Conservation (phyloP, 1,284 basidiomycete genomes). For the Ceratobasidium sp. region DNA sequence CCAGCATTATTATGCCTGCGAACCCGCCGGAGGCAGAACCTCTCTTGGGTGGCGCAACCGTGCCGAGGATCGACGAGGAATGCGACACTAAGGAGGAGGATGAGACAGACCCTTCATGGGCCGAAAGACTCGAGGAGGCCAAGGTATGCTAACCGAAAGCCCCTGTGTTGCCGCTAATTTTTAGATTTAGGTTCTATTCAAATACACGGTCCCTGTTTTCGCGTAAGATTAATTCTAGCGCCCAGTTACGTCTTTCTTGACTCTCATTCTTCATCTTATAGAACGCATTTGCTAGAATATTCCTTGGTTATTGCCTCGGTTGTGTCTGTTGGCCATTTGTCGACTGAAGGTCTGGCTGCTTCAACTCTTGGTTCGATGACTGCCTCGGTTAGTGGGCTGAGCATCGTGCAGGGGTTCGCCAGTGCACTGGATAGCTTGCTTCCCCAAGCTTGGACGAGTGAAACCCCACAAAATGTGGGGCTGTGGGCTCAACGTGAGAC, state of each 20-base stretch:
- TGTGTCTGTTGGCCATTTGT: constrained; percentile 87
- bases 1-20: constrained; percentile 30
- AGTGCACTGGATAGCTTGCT: constrained; percentile 90
- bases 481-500: constrained; percentile 90
- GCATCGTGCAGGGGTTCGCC: constrained; percentile 84
- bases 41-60: constrained; percentile 21
- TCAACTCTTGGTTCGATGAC: constrained; percentile 89
- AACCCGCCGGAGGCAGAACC: constrained; percentile 40
- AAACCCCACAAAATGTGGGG: constrained; percentile 84
- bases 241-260: background rate
- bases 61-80: constrained; percentile 45
- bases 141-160: constrained; percentile 1
- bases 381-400: constrained; percentile 70
- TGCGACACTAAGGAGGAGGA: constrained; percentile 31
- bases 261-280: constrained; percentile 51
- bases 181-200: constrained; percentile 55
- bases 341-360: constrained; percentile 83
- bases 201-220: constrained; percentile 75
- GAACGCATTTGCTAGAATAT: constrained; percentile 80
- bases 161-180: background rate
- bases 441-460: constrained; percentile 90
- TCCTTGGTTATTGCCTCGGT: constrained; percentile 79
- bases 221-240: constrained; percentile 59
- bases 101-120: constrained; percentile 33
- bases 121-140: constrained; percentile 40